phyloP scores from a whole-genome alignment of 2,329 filamentous ascomycete species.

The Alternaria sp. region DNA sequence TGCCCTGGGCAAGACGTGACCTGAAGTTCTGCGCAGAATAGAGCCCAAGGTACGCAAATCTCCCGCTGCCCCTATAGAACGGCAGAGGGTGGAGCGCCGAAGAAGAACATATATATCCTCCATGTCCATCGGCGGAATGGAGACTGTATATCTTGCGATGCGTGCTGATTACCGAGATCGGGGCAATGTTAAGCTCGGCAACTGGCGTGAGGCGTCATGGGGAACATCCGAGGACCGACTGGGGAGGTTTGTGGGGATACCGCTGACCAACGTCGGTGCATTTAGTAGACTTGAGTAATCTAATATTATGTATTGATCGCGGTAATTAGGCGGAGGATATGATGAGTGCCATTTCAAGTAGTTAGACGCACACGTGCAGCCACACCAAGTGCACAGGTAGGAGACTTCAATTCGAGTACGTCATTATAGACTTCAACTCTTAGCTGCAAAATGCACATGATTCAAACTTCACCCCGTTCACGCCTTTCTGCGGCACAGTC shows the following conservation, averaged over 20 bases:
- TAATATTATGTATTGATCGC: neutral
- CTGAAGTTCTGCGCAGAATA: conserved; percentile 47
- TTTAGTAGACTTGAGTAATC: neutral
- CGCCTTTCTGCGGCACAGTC: neutral
- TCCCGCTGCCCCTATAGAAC: conserved; percentile 11
- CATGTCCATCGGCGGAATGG: conserved; percentile 28
- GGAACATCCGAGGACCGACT: conserved; percentile 32
- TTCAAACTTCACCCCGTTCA: neutral
- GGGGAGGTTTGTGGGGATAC: conserved; percentile 7
- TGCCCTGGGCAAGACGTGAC: conserved; percentile 41
- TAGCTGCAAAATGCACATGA: neutral
- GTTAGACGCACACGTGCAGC: conserved; percentile 3
- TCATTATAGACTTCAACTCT: neutral
- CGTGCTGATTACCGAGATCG: conserved; percentile 20
- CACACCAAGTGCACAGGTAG: neutral
- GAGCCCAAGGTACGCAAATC: conserved; percentile 35
- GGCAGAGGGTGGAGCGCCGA: conserved; percentile 2
- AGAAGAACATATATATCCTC: conserved; percentile 18
- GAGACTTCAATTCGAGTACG: conserved; percentile 7
- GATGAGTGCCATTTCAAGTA: neutral
- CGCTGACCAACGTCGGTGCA: neutral
- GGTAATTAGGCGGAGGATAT: neutral
- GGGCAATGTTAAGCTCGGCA: conserved; percentile 39
- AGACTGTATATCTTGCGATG: conserved; percentile 6
- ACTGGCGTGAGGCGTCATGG: conserved; percentile 21